Evolutionary conservation across 306 rosid species (phyloP), one percentile per base, ranked within the genome.

Genomic region (Cucumis cinereus): DNA sequence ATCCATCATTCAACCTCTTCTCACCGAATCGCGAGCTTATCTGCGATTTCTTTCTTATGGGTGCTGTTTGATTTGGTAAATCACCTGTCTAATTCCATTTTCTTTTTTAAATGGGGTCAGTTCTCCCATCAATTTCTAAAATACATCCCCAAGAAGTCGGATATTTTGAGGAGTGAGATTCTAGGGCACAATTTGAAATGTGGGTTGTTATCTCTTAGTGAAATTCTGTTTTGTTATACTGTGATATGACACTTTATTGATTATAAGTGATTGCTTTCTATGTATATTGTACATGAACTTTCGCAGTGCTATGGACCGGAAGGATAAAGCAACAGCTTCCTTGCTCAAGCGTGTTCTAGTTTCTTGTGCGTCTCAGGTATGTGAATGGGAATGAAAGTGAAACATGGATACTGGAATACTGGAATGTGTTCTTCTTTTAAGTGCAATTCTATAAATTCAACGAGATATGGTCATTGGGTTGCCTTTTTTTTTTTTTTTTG

Each of bases 331-430:
- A 55, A 77, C 89, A n/a, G 45, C 88, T 50, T 85, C 92, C 74
- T 74, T 85, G 49, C 88, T 94, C 73, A 87, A 89, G 79, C 93
- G 98, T 59, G 78, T 94, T 84, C 85, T 91, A 78, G 82, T 81
- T 69, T 86, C 87, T 77, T 94, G 97, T 82, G 76, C 93, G 61
- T 86, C 94, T 71, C 96, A 94, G 98, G 98, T 94, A 77, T 73
- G 84, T 10, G 62, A 60, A 77, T 33, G 36, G 28, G 75, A 45
- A 45, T 14, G 57, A 23, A 22, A 24, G 17, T 49, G 20, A 26
- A 60, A 14, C 64, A 26, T 43, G 3, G 6, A 49, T 26, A 13
- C 57, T 45, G 13, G 75, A 5, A 49, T 16, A 13, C 57, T 69
- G 13, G 75, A 45, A 14, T 26, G 19, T 14, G 57, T 22, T 45